Evolutionary conservation across 2,329 filamentous ascomycete genomes (phyloP), one percentile per base, ranked within the genome.

Genomic region (Byssochlamys sp.): DNA sequence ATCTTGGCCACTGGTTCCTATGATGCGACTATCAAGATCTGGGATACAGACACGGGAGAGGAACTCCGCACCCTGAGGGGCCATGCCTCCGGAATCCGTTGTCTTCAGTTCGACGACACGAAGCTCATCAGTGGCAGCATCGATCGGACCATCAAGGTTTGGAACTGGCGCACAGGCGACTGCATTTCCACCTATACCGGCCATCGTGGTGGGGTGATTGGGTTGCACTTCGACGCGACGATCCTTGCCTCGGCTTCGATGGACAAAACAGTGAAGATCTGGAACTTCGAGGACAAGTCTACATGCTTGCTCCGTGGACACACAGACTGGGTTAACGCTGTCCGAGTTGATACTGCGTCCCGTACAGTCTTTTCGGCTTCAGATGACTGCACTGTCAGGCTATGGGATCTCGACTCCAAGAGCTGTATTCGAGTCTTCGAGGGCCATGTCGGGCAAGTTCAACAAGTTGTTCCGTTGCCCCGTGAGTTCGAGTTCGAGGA

Each of bases 321-420:
- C 70, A 84, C 81, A 0, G 91, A 97, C 71, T 97, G 92, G 89
- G 91, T 99, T 66, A 99, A 99, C 73, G 87, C 89, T n/a, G 92
- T 97, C 31, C 87, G 88, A 63, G 84, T 99, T 39, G 91, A 99
- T 71, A 81, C 86, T 0, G 76, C 82, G 1, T 95, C 90, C 9
- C 86, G 90, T 12, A 96, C 91, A 0, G 81, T 97, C 2, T 88
- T 97, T 67, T 96, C 92, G 0, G 91, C 91, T 1, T 96, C 91
- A 0, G 94, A 99, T 69, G 94, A 99, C 71, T 87, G 90, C 68
- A 94, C 89, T 0, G 84, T 95, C 63, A 90, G 91, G 65, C 80
- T 99, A 1, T 96, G 92, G 92, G 92, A 97, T 67, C 79, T 99
- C 35, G 90, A 96, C 68, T 89, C 88, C 1, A 86, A 87, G 67